Conservation (phyloP, 768 basidiomycete species). For the Boletus subcaerulescens region DNA sequence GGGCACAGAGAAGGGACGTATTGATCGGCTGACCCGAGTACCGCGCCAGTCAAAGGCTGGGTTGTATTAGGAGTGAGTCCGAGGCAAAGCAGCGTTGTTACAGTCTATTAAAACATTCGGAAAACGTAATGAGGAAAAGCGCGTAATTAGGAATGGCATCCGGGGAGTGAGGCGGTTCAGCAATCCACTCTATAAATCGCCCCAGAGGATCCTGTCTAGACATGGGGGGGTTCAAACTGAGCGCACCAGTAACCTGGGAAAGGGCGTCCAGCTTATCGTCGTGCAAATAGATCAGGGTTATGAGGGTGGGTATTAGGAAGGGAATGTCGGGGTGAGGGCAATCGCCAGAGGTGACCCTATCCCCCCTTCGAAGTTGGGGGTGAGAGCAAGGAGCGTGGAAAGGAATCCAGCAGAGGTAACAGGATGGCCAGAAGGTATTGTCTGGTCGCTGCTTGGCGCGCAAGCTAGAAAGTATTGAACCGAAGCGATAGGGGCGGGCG, state of each 20-base stretch:
- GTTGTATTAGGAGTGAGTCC: too few species aligned
- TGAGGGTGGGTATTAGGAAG: not conserved
- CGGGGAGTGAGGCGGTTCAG: not conserved
- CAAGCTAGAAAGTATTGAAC: not conserved
- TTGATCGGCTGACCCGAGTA: too few species aligned
- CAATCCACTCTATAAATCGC: not conserved
- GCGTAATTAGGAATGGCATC: not conserved
- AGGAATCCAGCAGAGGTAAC: not conserved
- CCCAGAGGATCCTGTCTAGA: rapidly evolving
- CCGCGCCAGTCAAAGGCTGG: too few species aligned
- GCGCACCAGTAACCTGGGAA: not conserved
- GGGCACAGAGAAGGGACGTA: too few species aligned
- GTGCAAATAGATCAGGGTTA: not conserved
- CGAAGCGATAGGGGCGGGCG: not conserved
- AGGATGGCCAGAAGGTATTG: not conserved
- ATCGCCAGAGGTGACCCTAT: not conserved
- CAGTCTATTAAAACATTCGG: not conserved
- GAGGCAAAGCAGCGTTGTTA: too few species aligned
- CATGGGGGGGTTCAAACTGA: not conserved
- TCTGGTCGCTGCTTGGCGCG: too few species aligned
- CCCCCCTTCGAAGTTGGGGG: not conserved
- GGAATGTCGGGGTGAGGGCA: not conserved
- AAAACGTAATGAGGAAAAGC: not conserved
- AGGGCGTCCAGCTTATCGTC: not conserved
- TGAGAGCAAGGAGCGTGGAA: not conserved